Base-by-base conservation (phyloP, 1,284 basidiomycete genomes). In the Fomitopsis schrenkii region DNA sequence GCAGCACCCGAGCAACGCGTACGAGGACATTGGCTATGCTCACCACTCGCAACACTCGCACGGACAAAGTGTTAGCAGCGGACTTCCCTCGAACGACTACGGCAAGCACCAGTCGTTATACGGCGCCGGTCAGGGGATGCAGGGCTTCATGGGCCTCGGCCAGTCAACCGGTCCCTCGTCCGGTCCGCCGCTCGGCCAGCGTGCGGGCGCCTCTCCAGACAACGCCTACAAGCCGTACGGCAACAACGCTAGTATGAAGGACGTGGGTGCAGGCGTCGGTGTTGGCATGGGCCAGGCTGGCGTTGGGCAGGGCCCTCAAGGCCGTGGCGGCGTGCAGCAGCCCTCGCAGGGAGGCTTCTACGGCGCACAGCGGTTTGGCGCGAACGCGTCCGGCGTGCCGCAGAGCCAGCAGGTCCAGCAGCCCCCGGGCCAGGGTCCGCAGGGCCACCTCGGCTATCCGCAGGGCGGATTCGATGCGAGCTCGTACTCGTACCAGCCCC, bases 221-320 rank as follows among this genome's bases (percentile, higher is more conserved):
- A 77, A 85, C 12, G 76, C 86, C 12, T 91, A 90, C 74, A 91
- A 91, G 71, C 85, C 86, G 10, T 91, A 91, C 68, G 83, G 82
- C 35, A 75, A 79, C 56, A 77, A 75, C 57, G 73, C 76, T 46
- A 76, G 74, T 35, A 75, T 77, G 15, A 90, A 90, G 76, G 89
- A 90, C 63, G 82, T 83, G 38, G 76, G 81, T 2, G 75, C 78
- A 7, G 79, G 80, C 26, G 80, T 80, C 38, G 79, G 78, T 36
- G 71, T 69, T 22, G 72, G 75, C 52, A 70, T 76, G 36, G 77
- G 75, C 3, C 78, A 79, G 59, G 73, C 70, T 58, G 75, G 75
- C 1, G 77, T 78, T 46, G 75, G 75, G 3, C 80, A 83, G 67
- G 79, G 78, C 59, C 79, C 73, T 60, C 83, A 77, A 71, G 80